A percentile compares a stretch with the other conserved stretches of the same genome.
Conservation (phyloP, 1,284 basidiomycete genomes). For the Apiotrichum mycotoxinovorans region DNA sequence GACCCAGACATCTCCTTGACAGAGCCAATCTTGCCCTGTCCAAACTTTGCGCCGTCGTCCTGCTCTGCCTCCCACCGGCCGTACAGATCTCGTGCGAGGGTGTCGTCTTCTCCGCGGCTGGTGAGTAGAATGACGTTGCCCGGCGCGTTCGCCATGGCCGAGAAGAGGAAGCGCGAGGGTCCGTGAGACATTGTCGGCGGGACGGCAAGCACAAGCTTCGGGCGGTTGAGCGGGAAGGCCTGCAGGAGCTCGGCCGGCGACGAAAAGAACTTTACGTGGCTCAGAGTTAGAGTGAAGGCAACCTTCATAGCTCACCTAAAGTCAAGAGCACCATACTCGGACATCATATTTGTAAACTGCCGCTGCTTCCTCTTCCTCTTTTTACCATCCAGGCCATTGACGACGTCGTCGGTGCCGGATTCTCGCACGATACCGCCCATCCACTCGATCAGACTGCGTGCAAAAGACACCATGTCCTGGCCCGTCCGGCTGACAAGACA, state of each 20-base stretch:
- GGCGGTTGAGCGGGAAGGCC: conserved; percentile 75
- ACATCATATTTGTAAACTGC: conserved; percentile 22
- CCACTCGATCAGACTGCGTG: conserved; percentile 98
- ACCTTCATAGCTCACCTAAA: conserved; percentile 39
- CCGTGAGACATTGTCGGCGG: conserved; percentile 91
- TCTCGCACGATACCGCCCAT: conserved; percentile 89
- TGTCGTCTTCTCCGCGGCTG: conserved; percentile 69
- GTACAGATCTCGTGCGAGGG: conserved; percentile 74
- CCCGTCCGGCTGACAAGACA: conserved; percentile 88
- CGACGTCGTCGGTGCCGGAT: conserved; percentile 74
- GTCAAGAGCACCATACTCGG: conserved; percentile 46
- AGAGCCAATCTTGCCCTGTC: conserved; percentile 79
- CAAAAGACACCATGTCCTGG: conserved; percentile 89
- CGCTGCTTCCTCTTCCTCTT: conserved; percentile 57
- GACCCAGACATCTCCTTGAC: conserved; percentile 71
- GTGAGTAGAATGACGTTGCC: conserved; percentile 85
- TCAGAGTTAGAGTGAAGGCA: conserved; percentile 39
- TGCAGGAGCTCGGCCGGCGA: conserved; percentile 75
- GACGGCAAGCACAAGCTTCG: conserved; percentile 89
- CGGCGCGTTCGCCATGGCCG: conserved; percentile 72
- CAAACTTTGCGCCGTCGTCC: conserved; percentile 64
- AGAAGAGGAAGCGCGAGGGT: conserved; percentile 78
- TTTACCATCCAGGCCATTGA: conserved; percentile 48
- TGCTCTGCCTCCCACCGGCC: conserved; percentile 69
- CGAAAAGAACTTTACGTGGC: conserved; percentile 84